Percentiles rank a stretch among this genome's conserved stretches.
Evolutionary conservation across 441 rosid species (phyloP).

Genomic region (Raphanus hybrid): DNA sequence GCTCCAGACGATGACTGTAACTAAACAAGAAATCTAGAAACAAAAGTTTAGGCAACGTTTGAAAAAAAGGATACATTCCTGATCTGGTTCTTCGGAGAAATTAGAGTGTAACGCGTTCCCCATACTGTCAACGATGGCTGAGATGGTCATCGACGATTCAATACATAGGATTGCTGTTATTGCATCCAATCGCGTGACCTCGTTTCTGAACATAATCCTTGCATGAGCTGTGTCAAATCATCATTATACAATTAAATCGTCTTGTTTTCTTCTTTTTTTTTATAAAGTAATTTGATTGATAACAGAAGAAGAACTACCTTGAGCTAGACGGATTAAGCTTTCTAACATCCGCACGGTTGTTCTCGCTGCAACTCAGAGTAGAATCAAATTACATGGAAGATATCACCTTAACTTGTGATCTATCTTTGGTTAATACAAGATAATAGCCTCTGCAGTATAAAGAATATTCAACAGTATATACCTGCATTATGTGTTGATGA

Average conservation of each 20-base stretch:
- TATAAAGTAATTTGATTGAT: constrained; percentile 7
- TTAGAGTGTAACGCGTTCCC: constrained; percentile 93
- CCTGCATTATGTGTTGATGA: constrained; percentile 92
- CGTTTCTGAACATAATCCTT: constrained; percentile 93
- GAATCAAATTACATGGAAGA: constrained; percentile 5
- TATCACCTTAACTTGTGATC: constrained; percentile 1
- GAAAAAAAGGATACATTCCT: constrained; percentile 82
- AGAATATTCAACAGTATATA: constrained; percentile 30
- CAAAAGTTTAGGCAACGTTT: not conserved
- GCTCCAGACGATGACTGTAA: not conserved
- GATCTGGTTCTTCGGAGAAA: constrained; percentile 83
- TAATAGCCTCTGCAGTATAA: not conserved
- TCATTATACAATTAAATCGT: constrained; percentile 4
- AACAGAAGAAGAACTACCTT: constrained; percentile 59
- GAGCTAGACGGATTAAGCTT: constrained; percentile 95
- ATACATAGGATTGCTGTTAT: constrained; percentile 88
- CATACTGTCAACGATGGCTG: constrained; percentile 85
- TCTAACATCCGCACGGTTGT: constrained; percentile 98
- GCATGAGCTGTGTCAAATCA: constrained; percentile 74
- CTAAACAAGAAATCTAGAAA: not conserved
- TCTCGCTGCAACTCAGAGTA: constrained; percentile 62
- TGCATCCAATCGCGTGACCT: constrained; percentile 88
- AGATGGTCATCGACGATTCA: constrained; percentile 94
- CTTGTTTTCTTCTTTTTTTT: not conserved
- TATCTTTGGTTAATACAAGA: not conserved